Percentiles rank a stretch among this genome's conserved stretches.
Evolutionary conservation across 352 stramenopile genomes (phyloP).

Genomic region (Pythium phragmiticola): DNA sequence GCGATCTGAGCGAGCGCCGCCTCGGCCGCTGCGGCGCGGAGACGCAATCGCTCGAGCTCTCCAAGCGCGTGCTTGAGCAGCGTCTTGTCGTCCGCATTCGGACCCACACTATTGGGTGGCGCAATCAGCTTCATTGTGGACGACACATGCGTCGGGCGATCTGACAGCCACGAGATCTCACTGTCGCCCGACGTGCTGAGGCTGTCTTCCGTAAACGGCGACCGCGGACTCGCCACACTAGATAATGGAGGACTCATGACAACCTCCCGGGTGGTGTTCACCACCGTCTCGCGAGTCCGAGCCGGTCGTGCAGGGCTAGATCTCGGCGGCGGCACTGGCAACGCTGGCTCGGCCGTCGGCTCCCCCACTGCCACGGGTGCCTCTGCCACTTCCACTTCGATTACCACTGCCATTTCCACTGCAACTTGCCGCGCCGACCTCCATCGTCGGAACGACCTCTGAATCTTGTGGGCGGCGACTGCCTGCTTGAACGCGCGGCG

Average conservation of each 20-base stretch:
- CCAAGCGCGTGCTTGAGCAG: conserved; percentile 39
- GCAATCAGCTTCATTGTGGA: background rate
- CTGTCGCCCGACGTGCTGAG: conserved; percentile 21
- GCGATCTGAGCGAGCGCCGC: conserved; percentile 43
- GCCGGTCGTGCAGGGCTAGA: background rate
- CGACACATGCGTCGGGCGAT: conserved; percentile 3
- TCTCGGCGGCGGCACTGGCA: no score
- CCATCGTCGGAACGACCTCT: conserved; percentile 13
- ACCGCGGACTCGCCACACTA: background rate
- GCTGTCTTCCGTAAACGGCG: conserved; percentile 23
- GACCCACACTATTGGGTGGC: conserved; percentile 19
- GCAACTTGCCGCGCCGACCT: background rate
- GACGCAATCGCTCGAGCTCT: conserved; percentile 56
- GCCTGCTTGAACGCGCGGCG: background rate
- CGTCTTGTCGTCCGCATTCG: conserved; percentile 13
- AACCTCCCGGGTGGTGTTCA: background rate
- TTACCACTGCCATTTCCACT: background rate
- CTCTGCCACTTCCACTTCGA: no score
- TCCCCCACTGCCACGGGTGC: background rate
- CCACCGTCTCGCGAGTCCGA: background rate
- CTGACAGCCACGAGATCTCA: conserved; percentile 23
- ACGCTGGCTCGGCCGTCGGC: background rate
- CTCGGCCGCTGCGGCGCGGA: conserved; percentile 60
- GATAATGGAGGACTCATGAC: background rate
- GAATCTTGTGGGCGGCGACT: conserved; percentile 16